Percentiles rank a stretch among this genome's conserved stretches.
Conservation (phyloP, 306 rosid species). For the Morella rubra region DNA sequence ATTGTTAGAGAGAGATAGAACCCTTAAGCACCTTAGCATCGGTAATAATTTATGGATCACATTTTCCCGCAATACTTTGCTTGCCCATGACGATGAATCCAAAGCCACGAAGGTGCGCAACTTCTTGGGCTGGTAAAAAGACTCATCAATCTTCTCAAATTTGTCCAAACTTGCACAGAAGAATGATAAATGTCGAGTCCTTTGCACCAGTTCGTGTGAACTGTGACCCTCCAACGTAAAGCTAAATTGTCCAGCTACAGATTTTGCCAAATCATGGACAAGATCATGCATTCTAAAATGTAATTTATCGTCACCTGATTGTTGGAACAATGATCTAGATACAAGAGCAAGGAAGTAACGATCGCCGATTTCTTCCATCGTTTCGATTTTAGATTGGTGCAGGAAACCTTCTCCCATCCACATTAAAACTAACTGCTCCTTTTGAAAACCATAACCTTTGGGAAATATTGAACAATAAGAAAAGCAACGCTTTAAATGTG, state of each 20-base stretch:
- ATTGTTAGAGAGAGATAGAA: conserved; percentile 5
- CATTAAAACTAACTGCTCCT: conserved; percentile 18
- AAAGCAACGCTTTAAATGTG: conserved; percentile 12
- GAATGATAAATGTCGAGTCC: conserved; percentile 34
- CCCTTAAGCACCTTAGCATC: conserved; percentile 19
- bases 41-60: not conserved
- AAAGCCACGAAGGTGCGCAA: conserved; percentile 25
- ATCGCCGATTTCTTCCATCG: conserved; percentile 26
- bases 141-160: conserved; percentile 21
- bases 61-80: not conserved
- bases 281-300: conserved; percentile 36
- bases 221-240: conserved; percentile 1
- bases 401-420: conserved; percentile 54
- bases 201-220: not conserved
- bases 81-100: not conserved
- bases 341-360: conserved; percentile 31
- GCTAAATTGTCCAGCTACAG: conserved; percentile 13
- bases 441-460: conserved; percentile 25
- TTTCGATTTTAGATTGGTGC: not conserved
- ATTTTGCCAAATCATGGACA: conserved; percentile 38
- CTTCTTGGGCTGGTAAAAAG: not conserved
- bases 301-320: not conserved
- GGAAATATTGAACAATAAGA: conserved; percentile 31
- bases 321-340: conserved; percentile 35
- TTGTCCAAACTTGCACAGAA: conserved; percentile 9